These are phyloP conservation scores for Dictyostelium purpureum DNA, from an alignment of 78 protist species.

Conservation along the genomic window DNA sequence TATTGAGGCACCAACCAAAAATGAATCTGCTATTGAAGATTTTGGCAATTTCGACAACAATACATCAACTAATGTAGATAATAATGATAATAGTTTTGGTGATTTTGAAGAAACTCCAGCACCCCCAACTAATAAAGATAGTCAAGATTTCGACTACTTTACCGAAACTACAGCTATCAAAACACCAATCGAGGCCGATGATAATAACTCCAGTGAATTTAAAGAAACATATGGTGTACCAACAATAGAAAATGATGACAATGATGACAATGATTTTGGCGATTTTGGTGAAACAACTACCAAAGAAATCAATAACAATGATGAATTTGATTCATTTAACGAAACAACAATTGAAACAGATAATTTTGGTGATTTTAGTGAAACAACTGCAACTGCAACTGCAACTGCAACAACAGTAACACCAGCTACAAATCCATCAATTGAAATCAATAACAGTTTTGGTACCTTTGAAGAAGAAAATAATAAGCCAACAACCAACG, in stretches of 20 bases:
- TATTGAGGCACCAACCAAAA: too few species aligned
- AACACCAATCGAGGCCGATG: background rate
- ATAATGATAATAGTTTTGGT: background rate
- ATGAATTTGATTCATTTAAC: background rate
- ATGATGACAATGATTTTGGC: slow-evolving; percentile 9
- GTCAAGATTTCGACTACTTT: background rate
- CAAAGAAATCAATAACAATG: background rate
- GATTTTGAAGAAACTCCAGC: background rate
- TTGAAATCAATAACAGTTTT: too few species aligned
- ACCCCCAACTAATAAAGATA: background rate
- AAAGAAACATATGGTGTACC: background rate
- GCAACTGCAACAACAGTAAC: too few species aligned
- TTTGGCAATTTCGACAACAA: background rate
- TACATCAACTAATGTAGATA: background rate
- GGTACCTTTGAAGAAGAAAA: too few species aligned
- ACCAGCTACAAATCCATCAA: too few species aligned
- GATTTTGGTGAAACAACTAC: background rate
- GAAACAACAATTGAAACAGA: background rate
- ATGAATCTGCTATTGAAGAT: background rate
- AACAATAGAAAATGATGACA: background rate
- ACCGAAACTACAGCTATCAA: background rate
- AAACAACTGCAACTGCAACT: background rate
- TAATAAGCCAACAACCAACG: background rate
- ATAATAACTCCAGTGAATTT: background rate
- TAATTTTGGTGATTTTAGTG: slow-evolving; percentile 37